Evolutionary conservation across 75 land plant genomes (phyloP), one percentile per base, ranked within the genome.

Genomic region (Azolla pinnata): DNA sequence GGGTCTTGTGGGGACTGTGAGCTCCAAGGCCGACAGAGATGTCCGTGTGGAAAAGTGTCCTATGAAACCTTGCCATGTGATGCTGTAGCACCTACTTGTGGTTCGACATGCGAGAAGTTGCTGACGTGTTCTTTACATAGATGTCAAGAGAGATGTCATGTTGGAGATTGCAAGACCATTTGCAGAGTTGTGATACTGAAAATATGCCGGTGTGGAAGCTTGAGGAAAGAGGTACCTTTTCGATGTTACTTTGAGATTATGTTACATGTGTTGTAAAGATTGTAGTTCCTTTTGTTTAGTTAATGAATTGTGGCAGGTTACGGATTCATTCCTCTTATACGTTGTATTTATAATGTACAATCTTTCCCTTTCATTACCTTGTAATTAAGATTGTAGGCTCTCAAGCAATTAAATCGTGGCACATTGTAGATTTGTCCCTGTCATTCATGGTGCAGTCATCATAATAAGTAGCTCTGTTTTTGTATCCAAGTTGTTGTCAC

Each of bases 101-200:
- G 99, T 20, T 77, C 82, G 0, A 95, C 99, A 4, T 95, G 99
- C 56, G 90, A 89, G 53, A 95, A 89, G 73, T 47, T 66, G 61
- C 69, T 95, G 53, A 58, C 49, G 2, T 95, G 99, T 48, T 57
- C 74, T 1, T 32, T 71, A 19, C 99, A 95, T 69, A 59, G 81
- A 67, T 95, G 99, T 53, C 82, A 71, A 5, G 99, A 95, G 60
- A 67, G 99, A 31, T 95, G 99, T 68, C 99, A 95, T 58, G 68
- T 63, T 9, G 97, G 99, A 2, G 61, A 71, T 0, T 95, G 99
- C 63, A 62, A 76, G 4, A 81, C 81, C 45, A 79, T 87, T 31
- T 95, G 99, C 54, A 73, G 90, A 31, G 74, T 59, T 69, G 75
- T 83, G 8, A 59, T 76, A 2, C 50, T 54, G 2, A 95, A 89